phyloP scores from a whole-genome alignment of 345 rosid genomes.

The Eucalyptus brandiana region DNA sequence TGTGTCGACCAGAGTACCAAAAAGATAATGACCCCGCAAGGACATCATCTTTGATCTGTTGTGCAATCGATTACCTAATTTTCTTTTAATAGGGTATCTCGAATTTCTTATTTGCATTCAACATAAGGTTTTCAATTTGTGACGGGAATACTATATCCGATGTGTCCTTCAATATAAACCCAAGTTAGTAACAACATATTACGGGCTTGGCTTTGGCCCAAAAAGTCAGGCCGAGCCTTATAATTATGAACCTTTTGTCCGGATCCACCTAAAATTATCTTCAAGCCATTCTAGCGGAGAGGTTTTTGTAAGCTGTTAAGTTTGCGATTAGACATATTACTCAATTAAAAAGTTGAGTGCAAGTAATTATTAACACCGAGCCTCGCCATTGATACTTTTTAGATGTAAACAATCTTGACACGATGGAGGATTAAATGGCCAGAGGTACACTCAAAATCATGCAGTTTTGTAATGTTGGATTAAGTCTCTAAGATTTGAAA shows the following conservation, averaged over 20 bases:
- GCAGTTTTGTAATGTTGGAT: not conserved
- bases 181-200: not conserved
- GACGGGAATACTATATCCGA: not conserved
- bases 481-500: not conserved
- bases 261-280: not conserved
- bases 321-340: not conserved
- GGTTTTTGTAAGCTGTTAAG: rapidly evolving
- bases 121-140: not conserved
- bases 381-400: not conserved
- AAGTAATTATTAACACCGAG: not conserved
- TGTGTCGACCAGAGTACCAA: not conserved
- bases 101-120: not conserved
- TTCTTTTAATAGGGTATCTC: not conserved
- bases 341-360: not conserved
- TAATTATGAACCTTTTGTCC: not conserved
- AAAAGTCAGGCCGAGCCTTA: not conserved
- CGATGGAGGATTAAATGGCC: not conserved
- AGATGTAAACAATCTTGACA: not conserved
- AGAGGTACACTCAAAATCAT: not conserved
- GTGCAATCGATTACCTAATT: not conserved
- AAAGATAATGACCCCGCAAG: not conserved
- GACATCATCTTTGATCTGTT: not conserved
- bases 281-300: not conserved
- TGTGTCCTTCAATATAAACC: not conserved
- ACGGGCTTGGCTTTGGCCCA: not conserved